These are phyloP conservation scores for Kandelia obovata DNA, from an alignment of 345 rosid species.

Conservation along the genomic window DNA sequence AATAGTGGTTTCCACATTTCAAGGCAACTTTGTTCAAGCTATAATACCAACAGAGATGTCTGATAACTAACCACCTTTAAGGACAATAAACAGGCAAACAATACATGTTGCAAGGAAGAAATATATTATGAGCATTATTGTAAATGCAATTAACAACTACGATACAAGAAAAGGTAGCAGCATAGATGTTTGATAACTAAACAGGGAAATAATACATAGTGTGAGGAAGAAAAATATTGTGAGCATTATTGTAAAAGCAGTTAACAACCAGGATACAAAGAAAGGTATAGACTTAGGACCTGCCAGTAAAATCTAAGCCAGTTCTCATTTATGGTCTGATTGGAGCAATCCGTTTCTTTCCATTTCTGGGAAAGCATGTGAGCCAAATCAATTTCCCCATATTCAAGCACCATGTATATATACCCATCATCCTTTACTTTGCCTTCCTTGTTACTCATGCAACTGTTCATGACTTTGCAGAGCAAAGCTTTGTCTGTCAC, in stretches of 20 bases:
- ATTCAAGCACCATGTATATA: conserved; percentile 92
- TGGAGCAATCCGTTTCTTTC: conserved; percentile 67
- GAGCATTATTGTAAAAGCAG: conserved; percentile 8
- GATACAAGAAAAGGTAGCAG: too few relatives aligned
- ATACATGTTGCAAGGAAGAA: not conserved
- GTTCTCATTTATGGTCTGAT: conserved; percentile 76
- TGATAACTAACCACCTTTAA: not conserved
- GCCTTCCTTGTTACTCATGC: conserved; percentile 72
- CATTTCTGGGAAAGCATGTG: conserved; percentile 96
- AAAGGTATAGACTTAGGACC: conserved; percentile 47
- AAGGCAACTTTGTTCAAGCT: not conserved
- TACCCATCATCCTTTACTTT: conserved; percentile 88
- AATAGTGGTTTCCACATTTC: not conserved
- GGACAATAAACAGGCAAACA: not conserved
- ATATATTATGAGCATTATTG: too few relatives aligned
- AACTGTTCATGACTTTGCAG: conserved; percentile 68
- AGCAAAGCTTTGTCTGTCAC: conserved; percentile 92
- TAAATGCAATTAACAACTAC: too few relatives aligned
- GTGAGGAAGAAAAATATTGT: not conserved
- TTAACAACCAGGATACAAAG: conserved; percentile 4
- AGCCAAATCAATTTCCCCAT: conserved; percentile 97
- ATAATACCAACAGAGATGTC: not conserved
- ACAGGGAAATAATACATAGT: too few relatives aligned
- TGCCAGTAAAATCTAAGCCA: conserved; percentile 99
- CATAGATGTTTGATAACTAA: too few relatives aligned